Evolutionary conservation across 2,329 filamentous ascomycete species (phyloP), one percentile per base, ranked within the genome.

Genomic region (Juglanconis oblonga): DNA sequence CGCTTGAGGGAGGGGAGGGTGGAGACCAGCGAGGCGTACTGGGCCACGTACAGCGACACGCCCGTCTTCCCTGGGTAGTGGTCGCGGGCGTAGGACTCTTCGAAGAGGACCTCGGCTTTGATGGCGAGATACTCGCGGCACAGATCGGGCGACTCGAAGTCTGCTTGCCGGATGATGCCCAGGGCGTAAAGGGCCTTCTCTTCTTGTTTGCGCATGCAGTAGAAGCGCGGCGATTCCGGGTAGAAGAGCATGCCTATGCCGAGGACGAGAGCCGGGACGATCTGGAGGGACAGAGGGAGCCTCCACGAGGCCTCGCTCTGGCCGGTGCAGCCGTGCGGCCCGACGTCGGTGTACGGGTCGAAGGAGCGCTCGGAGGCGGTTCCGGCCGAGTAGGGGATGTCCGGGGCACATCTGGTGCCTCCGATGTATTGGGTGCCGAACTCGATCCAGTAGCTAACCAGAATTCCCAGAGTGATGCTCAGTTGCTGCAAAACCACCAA

Each of bases 201-300:
- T 42, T 75, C 70, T 0, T 68, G 62, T 49, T 67, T 61, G 9
- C 64, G 66, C 70, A 76, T 74, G 32, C 74, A 57, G 47, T 66
- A 66, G 62, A 64, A 76, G 2, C 74, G 69, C 2, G 74, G 74
- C 1, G 73, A 73, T 47, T 75, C 68, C 0, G 74, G 74, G 7
- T 87, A 78, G 66, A 87, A 76, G 56, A 85, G 63, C 68, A 87
- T 81, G 40, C 84, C 84, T 33, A 70, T 61, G 6, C 81, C 75
- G 1, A 88, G 75, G 40, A 87, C 75, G 11, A 86, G 64, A 2
- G 83, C 79, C 70, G 83, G 87, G 0, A 77, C 65, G 58, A 87
- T 84, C 64, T 83, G 80, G 17, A 82, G 63, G 1, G 74, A 78
- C 52, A 82, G 75, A 0, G 80, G 80, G 11, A 82, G 73, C 10